Percentiles rank a stretch among this genome's conserved stretches.
Evolutionary conservation across 495 filamentous ascomycete genomes (phyloP).

Genomic region (Penicillium roqueforti): DNA sequence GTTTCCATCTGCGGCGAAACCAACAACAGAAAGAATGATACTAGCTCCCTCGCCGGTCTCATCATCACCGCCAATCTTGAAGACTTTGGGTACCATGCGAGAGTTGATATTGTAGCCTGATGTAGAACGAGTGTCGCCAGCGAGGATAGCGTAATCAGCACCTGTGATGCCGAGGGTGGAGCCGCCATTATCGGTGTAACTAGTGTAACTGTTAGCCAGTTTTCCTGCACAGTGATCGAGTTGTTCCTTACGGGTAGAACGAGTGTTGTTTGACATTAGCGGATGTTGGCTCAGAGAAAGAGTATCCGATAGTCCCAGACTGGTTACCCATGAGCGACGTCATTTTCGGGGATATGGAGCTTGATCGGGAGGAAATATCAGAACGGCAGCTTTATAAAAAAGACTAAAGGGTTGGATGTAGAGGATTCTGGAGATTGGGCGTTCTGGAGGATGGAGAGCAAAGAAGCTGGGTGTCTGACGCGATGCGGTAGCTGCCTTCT

Average conservation of each 20-base stretch:
- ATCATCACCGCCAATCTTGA: constrained; percentile 88
- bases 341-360: constrained; percentile 26
- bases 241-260: constrained; percentile 77
- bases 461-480: constrained; percentile 32
- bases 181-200: constrained; percentile 96
- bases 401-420: constrained; percentile 2
- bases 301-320: constrained; percentile 52
- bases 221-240: neutral
- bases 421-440: constrained; percentile 8
- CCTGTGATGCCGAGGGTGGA: constrained; percentile 94
- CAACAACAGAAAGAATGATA: constrained; percentile 87
- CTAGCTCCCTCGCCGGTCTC: constrained; percentile 76
- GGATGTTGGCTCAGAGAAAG: constrained; percentile 53
- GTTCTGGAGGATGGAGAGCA: constrained; percentile 14
- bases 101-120: constrained; percentile 98
- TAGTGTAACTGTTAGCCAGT: constrained; percentile 32
- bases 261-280: constrained; percentile 63
- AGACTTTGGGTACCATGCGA: constrained; percentile 88
- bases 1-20: constrained; percentile 89
- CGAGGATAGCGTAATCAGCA: constrained; percentile 88
- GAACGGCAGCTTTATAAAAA: neutral
- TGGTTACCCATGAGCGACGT: constrained; percentile 45
- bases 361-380: neutral
- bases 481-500: constrained; percentile 41
- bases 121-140: constrained; percentile 92